Base-by-base conservation (phyloP, 2,329 filamentous ascomycete genomes). In the Exophiala spinifera region DNA sequence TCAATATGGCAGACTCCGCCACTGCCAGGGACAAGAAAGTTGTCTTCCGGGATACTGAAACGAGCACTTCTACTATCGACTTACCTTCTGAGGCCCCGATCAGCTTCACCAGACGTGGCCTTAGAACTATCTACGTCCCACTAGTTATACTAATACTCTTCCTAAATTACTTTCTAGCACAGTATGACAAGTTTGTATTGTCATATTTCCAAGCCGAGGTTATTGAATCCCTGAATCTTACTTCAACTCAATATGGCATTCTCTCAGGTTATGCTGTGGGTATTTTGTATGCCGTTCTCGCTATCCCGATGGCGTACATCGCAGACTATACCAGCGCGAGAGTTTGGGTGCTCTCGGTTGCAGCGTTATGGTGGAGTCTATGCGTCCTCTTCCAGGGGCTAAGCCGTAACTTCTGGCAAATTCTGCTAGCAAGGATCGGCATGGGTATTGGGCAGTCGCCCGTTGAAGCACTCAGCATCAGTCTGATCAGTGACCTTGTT, bases 381-480 rank as follows among this genome's bases (percentile, higher is more conserved):
- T 66, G 63, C 49, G 63, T 63, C n/a, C 53, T 66, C 15, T 63
- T 63, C 49, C 64, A 65, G 39, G 58, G 60, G 10, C 45, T 65
- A 13, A 59, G 57, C 28, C 49, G 63, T 44, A 65, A 60, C 28
- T 65, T 63, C 46, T 63, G 58, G 58, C 61, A 64, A 36, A 58
- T 66, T 11, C 48, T 65, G 14, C 51, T 63, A 14, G 64, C 64
- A 3, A 52, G 64, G 15, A 60, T 66, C 15, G 60, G 60, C 1
- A 65, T 65, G 61, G 63, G 61, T 1, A 63, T 65, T 37, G 59
- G 57, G 3, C 63, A 66, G 44, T 55, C 60, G 11, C 51, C 57
- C 4, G 60, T 64, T 1, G 64, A 66, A 42, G 60, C 60, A 3
- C 33, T 65, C 28, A 63, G 57, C 44, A 60, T 65, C 46, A 65